Evolutionary conservation across 805 yeast genomes (phyloP), one percentile per base, ranked within the genome.

Genomic region (Wickerhamomyces bisporus): DNA sequence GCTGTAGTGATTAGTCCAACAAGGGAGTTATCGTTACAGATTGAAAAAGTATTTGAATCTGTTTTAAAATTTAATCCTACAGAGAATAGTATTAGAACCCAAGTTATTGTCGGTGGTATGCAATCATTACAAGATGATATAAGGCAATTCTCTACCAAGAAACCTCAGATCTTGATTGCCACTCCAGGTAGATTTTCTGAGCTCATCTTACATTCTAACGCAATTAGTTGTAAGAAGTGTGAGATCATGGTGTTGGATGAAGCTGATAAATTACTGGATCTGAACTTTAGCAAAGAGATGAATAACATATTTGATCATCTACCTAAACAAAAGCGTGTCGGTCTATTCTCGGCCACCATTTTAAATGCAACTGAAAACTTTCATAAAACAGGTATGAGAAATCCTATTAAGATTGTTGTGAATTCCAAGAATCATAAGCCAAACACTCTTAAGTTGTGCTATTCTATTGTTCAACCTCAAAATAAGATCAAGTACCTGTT

Each of bases 241-340:
- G 94, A 86, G 47, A 73, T 84, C 27, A 70, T 86, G 11, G 79
- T 93, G 5, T 58, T 93, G 29, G 98, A 93, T 59, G 98, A 93
- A 61, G 97, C 97, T 6, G 98, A 93, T 53, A 76, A 87, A 48
- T 67, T 91, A 26, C 66, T 91, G 25, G 98, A 89, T 55, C 58
- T 79, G 20, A 83, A 88, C 28, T 87, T 88, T 55, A 75, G 74
- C 20, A 68, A 66, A 30, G 88, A 87, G 31, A 77, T 86, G 30
- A 76, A 79, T 30, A 65, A 71, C 23, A 86, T 91, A 21, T 65
- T 91, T 28, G 68, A 75, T 25, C 57, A 71, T 32, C 64, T 93
- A 21, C 98, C 98, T 0, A 82, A 86, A 48, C 98, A 91, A 62
- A 77, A 95, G 52, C 72, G 98, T 53, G 87, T 95, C 0, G 98